Evolutionary conservation across 1,284 basidiomycete genomes (phyloP).

Genomic region (Ustilago vetiveriae): DNA sequence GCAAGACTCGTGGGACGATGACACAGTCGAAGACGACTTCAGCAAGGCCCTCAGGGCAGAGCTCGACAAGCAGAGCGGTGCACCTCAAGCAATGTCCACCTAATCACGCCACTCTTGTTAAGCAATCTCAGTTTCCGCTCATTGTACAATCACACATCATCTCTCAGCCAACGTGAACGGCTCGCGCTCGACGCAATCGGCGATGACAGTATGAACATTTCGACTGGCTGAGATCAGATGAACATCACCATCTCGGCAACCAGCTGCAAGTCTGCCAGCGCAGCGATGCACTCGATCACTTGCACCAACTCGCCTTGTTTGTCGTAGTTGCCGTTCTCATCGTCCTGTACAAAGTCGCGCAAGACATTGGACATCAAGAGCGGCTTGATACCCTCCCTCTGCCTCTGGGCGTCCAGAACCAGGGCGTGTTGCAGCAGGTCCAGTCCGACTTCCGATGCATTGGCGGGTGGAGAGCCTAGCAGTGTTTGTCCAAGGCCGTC

Average conservation of each 20-base stretch:
- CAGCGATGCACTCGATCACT: slow-evolving; percentile 38
- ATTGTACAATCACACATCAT: too few relatives aligned
- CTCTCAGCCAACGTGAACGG: too few relatives aligned
- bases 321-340: background rate
- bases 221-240: slow-evolving; percentile 11
- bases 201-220: too few relatives aligned
- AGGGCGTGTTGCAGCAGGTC: slow-evolving; percentile 18
- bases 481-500: slow-evolving; percentile 7
- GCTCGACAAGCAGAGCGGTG: slow-evolving; percentile 50
- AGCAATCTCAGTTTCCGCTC: too few relatives aligned
- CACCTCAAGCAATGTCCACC: slow-evolving; percentile 53
- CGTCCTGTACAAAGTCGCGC: slow-evolving; percentile 8
- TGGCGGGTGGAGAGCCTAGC: slow-evolving; percentile 1
- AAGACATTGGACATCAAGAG: slow-evolving; percentile 22
- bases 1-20: slow-evolving; percentile 99
- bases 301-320: slow-evolving; percentile 23
- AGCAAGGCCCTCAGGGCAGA: slow-evolving; percentile 85
- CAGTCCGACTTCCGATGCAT: background rate
- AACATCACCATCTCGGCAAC: slow-evolving; percentile 27
- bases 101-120: slow-evolving; percentile 4
- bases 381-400: slow-evolving; percentile 30
- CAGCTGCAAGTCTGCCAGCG: slow-evolving; percentile 21
- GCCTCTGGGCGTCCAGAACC: slow-evolving; percentile 22
- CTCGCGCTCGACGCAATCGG: too few relatives aligned
- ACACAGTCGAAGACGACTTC: slow-evolving; percentile 97